Percentiles rank a stretch among this genome's conserved stretches.
Evolutionary conservation across 192 early-diverging fungal species (phyloP).

Genomic region (Dissophora ornata): DNA sequence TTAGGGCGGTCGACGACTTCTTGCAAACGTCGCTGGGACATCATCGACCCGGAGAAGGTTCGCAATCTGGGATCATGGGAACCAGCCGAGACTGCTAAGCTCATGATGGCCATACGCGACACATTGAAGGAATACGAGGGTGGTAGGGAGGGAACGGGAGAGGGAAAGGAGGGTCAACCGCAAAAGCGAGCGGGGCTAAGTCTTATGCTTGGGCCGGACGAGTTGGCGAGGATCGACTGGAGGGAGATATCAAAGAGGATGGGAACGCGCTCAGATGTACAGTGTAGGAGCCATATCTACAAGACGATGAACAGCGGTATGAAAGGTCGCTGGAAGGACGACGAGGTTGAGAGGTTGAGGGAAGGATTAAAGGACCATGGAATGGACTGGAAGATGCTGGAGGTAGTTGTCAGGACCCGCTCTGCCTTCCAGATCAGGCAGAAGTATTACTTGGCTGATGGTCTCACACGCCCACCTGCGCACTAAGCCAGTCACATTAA

Average conservation of each 20-base stretch:
- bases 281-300: constrained; percentile 17
- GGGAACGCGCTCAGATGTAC: constrained; percentile 2
- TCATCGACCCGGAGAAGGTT: not conserved
- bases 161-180: not conserved
- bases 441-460: not conserved
- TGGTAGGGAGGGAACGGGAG: not conserved
- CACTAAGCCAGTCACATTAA: too few species aligned
- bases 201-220: too few species aligned
- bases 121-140: not conserved
- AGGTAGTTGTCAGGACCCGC: not conserved
- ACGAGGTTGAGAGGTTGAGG: not conserved
- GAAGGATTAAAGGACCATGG: not conserved
- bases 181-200: too few species aligned
- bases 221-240: too few species aligned
- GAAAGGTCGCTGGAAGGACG: constrained; percentile 1
- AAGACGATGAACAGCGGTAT: not conserved
- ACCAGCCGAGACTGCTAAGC: not conserved
- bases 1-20: constrained; percentile 1
- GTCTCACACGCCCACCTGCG: too few species aligned
- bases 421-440: constrained; percentile 16
- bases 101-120: not conserved
- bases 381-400: constrained; percentile 12
- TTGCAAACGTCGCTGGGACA: constrained; percentile 10
- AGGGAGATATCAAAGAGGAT: not conserved
- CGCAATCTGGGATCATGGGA: not conserved